A percentile compares a stretch with the other conserved stretches of the same genome.
These are phyloP conservation scores for Peniophora sp. DNA, from an alignment of 1,284 basidiomycete species.

Conservation along the genomic window DNA sequence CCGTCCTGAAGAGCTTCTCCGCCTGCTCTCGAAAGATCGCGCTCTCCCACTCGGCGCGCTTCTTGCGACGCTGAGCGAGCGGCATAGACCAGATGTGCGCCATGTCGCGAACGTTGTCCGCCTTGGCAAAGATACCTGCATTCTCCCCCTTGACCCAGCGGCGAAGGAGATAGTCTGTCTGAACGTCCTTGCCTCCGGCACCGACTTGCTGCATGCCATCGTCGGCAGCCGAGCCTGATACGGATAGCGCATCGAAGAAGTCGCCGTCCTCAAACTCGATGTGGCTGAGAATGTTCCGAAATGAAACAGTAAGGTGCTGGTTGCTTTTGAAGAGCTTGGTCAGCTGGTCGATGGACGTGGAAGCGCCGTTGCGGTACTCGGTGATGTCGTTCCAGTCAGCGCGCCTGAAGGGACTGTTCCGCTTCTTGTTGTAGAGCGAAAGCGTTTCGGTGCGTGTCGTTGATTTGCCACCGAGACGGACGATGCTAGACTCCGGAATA, in stretches of 20 bases:
- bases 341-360: slow-evolving; percentile 19
- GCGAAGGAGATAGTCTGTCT: slow-evolving; percentile 32
- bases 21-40: slow-evolving; percentile 30
- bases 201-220: slow-evolving; percentile 37
- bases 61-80: slow-evolving; percentile 19
- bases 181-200: slow-evolving; percentile 24
- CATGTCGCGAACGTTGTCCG: slow-evolving; percentile 15
- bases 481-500: slow-evolving; percentile 37
- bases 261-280: slow-evolving; percentile 22
- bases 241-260: slow-evolving; percentile 38
- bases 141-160: slow-evolving; percentile 36
- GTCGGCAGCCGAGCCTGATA: slow-evolving; percentile 23
- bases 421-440: slow-evolving; percentile 27
- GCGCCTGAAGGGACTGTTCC: slow-evolving; percentile 10
- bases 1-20: slow-evolving; percentile 26
- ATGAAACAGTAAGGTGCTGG: slow-evolving; percentile 12
- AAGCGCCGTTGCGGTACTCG: too few relatives aligned
- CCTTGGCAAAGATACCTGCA: slow-evolving; percentile 32
- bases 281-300: slow-evolving; percentile 15
- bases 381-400: too few relatives aligned
- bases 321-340: slow-evolving; percentile 25
- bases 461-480: slow-evolving; percentile 48
- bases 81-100: slow-evolving; percentile 38
- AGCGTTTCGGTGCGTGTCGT: slow-evolving; percentile 36
- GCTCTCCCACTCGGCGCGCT: slow-evolving; percentile 31